phyloP scores from a whole-genome alignment of 208 protist species.

The Trypanosoma congolense region DNA sequence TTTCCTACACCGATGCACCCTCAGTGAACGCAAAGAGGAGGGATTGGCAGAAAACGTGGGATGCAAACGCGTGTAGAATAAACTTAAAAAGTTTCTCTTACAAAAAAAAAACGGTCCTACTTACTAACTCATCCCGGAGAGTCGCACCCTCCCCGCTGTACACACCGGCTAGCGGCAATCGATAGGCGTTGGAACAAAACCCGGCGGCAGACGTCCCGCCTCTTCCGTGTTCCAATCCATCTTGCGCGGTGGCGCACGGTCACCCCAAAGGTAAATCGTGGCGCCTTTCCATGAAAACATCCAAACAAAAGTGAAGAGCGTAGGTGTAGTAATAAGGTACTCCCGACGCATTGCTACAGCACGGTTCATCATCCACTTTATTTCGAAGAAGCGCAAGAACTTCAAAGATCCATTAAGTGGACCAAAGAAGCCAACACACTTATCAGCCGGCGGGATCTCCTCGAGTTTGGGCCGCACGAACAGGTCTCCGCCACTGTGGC shows the following conservation, averaged over 20 bases:
- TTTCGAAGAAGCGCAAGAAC: constrained; percentile 70
- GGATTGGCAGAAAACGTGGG: too few relatives aligned
- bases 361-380: constrained; percentile 91
- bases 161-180: constrained; percentile 11
- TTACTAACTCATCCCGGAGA: too few relatives aligned
- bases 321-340: constrained; percentile 81
- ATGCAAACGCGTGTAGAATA: too few relatives aligned
- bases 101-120: too few relatives aligned
- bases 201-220: constrained; percentile 67
- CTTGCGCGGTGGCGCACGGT: constrained; percentile 74
- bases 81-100: too few relatives aligned
- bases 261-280: constrained; percentile 64
- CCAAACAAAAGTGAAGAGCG: constrained; percentile 77
- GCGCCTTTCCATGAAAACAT: constrained; percentile 85
- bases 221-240: constrained; percentile 89
- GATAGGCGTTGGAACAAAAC: constrained; percentile 69
- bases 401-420: constrained; percentile 59
- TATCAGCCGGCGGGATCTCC: constrained; percentile 55
- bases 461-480: constrained; percentile 78
- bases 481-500: constrained; percentile 75
- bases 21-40: too few relatives aligned
- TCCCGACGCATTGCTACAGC: constrained; percentile 77
- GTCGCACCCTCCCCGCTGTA: too few relatives aligned
- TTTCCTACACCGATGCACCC: too few relatives aligned
- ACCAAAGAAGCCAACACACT: constrained; percentile 76